These are phyloP conservation scores for Penicillium atrosanguineum DNA, from an alignment of 495 filamentous ascomycete species.

Conservation along the genomic window DNA sequence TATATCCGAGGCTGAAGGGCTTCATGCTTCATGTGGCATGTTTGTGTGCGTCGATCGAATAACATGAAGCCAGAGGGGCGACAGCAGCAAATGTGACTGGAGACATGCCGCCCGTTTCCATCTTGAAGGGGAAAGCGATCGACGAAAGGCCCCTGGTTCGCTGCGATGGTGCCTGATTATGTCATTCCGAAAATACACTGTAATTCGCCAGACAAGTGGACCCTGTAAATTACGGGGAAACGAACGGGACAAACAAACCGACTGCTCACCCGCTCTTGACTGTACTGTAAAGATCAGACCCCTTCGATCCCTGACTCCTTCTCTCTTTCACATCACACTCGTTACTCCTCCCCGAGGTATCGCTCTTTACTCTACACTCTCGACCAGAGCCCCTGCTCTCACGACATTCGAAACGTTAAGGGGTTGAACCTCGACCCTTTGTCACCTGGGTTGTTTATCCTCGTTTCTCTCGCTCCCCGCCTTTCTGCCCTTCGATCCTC, in stretches of 20 bases:
- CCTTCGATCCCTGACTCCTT: conserved; percentile 2
- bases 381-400: conserved; percentile 5
- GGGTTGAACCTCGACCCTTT: conserved; percentile 5
- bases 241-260: conserved; percentile 1
- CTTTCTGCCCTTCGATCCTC: background rate
- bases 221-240: conserved; percentile 3
- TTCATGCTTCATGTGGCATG: conserved; percentile 2
- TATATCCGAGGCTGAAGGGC: background rate
- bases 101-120: conserved; percentile 13
- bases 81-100: background rate
- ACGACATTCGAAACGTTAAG: conserved; percentile 11
- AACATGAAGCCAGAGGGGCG: conserved; percentile 1
- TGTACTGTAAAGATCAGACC: background rate
- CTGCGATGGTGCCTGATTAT: conserved; percentile 20
- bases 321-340: conserved; percentile 5
- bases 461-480: conserved; percentile 7
- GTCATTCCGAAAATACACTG: too few species aligned
- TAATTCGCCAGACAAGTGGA: too few species aligned
- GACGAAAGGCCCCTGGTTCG: conserved; percentile 6
- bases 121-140: conserved; percentile 18
- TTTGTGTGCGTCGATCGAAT: background rate
- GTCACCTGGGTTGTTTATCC: conserved; percentile 7
- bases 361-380: conserved; percentile 1
- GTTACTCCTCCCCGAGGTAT: conserved; percentile 6
- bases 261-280: background rate